Evolutionary conservation across 345 rosid genomes (phyloP).

Genomic region (Melastoma malabathricum): DNA sequence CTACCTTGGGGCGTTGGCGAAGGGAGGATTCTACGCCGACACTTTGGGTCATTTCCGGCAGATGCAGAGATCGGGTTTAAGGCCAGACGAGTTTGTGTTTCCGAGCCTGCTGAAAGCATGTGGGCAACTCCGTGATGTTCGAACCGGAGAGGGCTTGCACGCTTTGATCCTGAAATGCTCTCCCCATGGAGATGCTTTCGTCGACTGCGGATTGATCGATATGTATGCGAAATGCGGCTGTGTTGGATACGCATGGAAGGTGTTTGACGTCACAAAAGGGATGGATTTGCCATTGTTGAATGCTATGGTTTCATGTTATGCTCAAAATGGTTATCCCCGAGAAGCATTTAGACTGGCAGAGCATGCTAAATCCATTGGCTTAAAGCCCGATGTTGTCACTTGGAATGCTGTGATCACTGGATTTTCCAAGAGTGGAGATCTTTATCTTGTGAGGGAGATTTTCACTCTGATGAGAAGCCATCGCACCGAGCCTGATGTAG

Average conservation of each 20-base stretch:
- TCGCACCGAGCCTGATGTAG: constrained; percentile 58
- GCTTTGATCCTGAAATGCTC: constrained; percentile 29
- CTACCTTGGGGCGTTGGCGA: constrained; percentile 43
- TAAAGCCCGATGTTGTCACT: constrained; percentile 49
- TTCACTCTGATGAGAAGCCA: constrained; percentile 31
- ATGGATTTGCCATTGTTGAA: constrained; percentile 58
- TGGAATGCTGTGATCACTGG: constrained; percentile 61
- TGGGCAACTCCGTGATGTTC: constrained; percentile 34
- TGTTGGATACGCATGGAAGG: constrained; percentile 28
- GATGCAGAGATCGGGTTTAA: constrained; percentile 36
- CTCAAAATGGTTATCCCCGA: constrained; percentile 26
- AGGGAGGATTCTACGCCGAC: constrained; percentile 42
- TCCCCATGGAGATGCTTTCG: constrained; percentile 41
- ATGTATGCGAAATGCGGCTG: constrained; percentile 64
- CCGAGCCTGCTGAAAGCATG: constrained; percentile 72
- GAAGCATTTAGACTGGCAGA: constrained; percentile 44
- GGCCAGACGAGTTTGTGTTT: constrained; percentile 37
- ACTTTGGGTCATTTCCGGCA: constrained; percentile 29
- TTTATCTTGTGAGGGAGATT: constrained; percentile 25
- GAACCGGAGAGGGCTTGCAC: constrained; percentile 45
- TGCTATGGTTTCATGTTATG: constrained; percentile 64
- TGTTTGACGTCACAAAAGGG: constrained; percentile 33
- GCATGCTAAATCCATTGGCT: constrained; percentile 20
- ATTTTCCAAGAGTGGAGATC: constrained; percentile 45
- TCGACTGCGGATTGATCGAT: constrained; percentile 51